phyloP scores from a whole-genome alignment of 2,329 filamentous ascomycete species.

The Hypomyces perniciosus region DNA sequence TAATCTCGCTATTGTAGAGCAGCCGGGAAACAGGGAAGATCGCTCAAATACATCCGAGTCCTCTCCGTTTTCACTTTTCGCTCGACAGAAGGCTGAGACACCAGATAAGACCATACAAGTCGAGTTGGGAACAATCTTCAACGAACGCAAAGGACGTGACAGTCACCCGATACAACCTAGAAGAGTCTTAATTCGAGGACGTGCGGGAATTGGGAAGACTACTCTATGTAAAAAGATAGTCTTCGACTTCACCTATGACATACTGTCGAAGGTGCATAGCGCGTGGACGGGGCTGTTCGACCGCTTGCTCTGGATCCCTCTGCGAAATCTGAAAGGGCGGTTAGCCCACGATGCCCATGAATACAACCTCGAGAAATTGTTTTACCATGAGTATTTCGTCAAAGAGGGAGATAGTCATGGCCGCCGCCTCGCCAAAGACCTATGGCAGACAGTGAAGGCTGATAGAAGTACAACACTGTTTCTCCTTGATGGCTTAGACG shows the following conservation, averaged over 20 bases:
- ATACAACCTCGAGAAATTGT: slow-evolving; percentile 22
- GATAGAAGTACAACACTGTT: slow-evolving; percentile 28
- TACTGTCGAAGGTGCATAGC: slow-evolving; percentile 1
- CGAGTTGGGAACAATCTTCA: slow-evolving; percentile 23
- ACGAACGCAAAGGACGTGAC: slow-evolving; percentile 17
- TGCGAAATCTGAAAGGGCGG: slow-evolving; percentile 26
- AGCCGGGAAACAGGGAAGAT: slow-evolving; percentile 3
- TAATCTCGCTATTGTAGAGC: slow-evolving; percentile 32
- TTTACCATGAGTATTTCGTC: slow-evolving; percentile 25
- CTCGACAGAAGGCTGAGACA: slow-evolving; percentile 23
- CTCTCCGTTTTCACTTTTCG: not conserved
- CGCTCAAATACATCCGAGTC: too few relatives aligned
- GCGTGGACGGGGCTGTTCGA: slow-evolving; percentile 22
- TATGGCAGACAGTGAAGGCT: slow-evolving; percentile 11
- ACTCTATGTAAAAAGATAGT: slow-evolving; percentile 35
- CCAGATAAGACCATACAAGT: slow-evolving; percentile 19
- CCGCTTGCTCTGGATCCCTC: slow-evolving; percentile 34
- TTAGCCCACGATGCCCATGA: not conserved
- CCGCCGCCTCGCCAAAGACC: slow-evolving; percentile 13
- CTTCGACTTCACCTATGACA: slow-evolving; percentile 24
- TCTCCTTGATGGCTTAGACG: slow-evolving; percentile 39
- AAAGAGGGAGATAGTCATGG: slow-evolving; percentile 1
- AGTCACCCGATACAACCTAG: slow-evolving; percentile 16
- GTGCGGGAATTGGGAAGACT: slow-evolving; percentile 31
- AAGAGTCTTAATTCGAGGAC: slow-evolving; percentile 29